Evolutionary conservation across 106 monocot species (phyloP), one percentile per base, ranked within the genome.

Genomic region (Allium sativum): DNA sequence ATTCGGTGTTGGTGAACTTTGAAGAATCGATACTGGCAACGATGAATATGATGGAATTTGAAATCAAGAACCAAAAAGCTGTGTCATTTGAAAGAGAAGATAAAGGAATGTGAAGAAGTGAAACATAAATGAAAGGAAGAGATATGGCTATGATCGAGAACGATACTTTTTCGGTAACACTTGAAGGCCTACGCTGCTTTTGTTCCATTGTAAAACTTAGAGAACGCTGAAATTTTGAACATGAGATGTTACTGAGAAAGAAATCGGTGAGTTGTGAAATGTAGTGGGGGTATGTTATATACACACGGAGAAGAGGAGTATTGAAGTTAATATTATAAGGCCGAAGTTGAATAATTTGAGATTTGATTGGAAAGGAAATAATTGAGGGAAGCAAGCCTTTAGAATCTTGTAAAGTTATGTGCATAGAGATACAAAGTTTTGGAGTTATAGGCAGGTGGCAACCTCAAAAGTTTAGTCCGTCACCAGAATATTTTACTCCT

Each of bases 21-120:
- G n/a, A n/a, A n/a, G n/a, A n/a, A n/a, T n/a, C n/a, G n/a, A n/a
- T n/a, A n/a, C n/a, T n/a, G n/a, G 77, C 90, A 56, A 90, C 61
- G 65, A 85, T 40, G 59, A 86, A 8, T 69, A 90, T 77, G 69
- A 90, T 82, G 63, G 85, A 75, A 77, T 90, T 90, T 46, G 79
- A 90, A 58, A 85, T 54, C 62, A 90, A 69, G 69, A 90, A 90
- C 85, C 85, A 90, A 62, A 90, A 90, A 47, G 71, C 65, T 62
- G 85, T 85, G 75, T 90, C 90, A 12, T 63, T 50, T 79, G 77
- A 58, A 69, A 90, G 85, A 22, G 71, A 71, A 47, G 73, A 61
- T 17, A 73, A 76, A 47, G 80, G 70, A 56, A 69, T 21, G 52
- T 70, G 77, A 55, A 71, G 76, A 65, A 82, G 60, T 15, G 76